Evolutionary conservation across 2,329 filamentous ascomycete genomes (phyloP).

Genomic region (Phyllosticta citribraziliensis): DNA sequence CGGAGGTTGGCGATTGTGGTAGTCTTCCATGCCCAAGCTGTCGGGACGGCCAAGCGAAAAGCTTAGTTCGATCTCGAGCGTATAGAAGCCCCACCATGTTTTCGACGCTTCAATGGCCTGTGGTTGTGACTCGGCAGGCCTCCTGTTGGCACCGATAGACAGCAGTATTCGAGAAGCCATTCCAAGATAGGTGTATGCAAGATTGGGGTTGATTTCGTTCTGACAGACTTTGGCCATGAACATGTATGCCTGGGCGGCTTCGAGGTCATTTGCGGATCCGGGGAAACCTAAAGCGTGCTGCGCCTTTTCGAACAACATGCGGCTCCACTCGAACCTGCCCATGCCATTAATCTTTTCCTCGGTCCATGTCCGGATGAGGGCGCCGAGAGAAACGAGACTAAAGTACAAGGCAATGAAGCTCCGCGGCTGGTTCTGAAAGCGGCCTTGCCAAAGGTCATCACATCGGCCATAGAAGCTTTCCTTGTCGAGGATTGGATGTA

Average conservation of each 20-base stretch:
- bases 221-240: constrained; percentile 42
- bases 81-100: constrained; percentile 17
- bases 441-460: constrained; percentile 34
- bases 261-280: constrained; percentile 37
- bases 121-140: constrained; percentile 13
- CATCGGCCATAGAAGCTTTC: constrained; percentile 34
- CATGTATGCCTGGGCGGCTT: constrained; percentile 40
- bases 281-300: constrained; percentile 29
- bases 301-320: constrained; percentile 37
- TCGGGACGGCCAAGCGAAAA: constrained; percentile 41
- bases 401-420: constrained; percentile 41
- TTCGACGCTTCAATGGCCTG: constrained; percentile 6
- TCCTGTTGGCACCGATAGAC: constrained; percentile 39
- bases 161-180: constrained; percentile 39
- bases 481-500: constrained; percentile 41
- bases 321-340: constrained; percentile 37
- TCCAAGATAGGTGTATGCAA: constrained; percentile 41
- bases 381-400: constrained; percentile 38
- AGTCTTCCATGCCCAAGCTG: constrained; percentile 39
- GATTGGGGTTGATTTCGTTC: constrained; percentile 40
- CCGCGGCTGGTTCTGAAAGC: constrained; percentile 19
- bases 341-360: constrained; percentile 35
- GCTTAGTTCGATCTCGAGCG: constrained; percentile 24
- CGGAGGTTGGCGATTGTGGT: constrained; percentile 33
- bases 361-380: constrained; percentile 36